Base-by-base conservation (phyloP, 768 basidiomycete genomes). In the Leccinum pellstonianum region DNA sequence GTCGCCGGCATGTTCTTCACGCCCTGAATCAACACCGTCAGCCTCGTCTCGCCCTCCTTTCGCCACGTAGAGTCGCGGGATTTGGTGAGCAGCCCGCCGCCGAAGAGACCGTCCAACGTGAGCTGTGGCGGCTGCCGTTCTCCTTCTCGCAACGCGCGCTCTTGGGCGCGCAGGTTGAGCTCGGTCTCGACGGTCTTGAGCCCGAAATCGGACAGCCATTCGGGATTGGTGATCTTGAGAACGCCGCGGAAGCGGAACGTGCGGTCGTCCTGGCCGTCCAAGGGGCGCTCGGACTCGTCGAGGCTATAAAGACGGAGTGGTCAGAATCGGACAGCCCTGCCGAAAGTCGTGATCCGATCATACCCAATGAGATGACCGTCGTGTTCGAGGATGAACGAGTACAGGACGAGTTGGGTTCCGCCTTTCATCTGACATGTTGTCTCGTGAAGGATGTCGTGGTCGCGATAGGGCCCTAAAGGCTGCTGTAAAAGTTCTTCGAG, bases 151-250 rank as follows among this genome's bases (percentile, higher is more conserved):
- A 72, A 12, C 46, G 71, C 62, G 4, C 71, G 70, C 48, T 73
- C 70, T 15, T 60, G 50, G 49, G 79, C 77, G 15, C 81, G 72
- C 43, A 75, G 60, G 19, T 75, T 73, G 11, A 88, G 65, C 54
- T 85, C 85, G 4, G 55, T 43, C 54, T 81, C 71, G 5, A 89
- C 63, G 54, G 64, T 70, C 41, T 71, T 64, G 37, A 65, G 58
- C 1, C 85, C 87, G 47, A 65, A 66, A 0, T 75, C 72, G 1
- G 85, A 81, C 21, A 89, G 79, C 79, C 84, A 86, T 1, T 70
- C 62, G 1, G 82, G 74, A 2, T 72, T 58, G 3, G 74, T 64
- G 59, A 88, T 78, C 41, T 76, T 75, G 1, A 88, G 72, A 5
- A 80, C 64, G 0, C 86, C 87, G 33, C 78, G 81, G 60, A 86